A percentile compares a stretch with the other conserved stretches of the same genome.
Conservation (phyloP, 768 basidiomycete species). For the Lactarius hengduanensis region DNA sequence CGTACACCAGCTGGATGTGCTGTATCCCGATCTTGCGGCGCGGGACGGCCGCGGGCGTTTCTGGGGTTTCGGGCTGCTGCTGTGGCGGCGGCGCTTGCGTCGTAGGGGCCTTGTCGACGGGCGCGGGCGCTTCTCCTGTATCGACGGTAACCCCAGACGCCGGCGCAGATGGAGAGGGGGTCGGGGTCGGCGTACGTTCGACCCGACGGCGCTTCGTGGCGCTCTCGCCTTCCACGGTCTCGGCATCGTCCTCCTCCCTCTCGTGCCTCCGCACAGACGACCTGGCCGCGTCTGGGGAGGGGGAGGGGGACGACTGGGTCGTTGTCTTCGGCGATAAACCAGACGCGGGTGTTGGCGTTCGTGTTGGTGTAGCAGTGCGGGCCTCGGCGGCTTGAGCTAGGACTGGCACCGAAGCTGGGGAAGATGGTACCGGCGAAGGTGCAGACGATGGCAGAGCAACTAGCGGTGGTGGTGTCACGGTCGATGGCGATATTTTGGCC, state of each 20-base stretch:
- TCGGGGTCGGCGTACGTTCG: conserved; percentile 2
- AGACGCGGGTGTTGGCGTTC: not conserved
- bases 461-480: not conserved
- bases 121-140: not conserved
- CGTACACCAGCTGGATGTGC: conserved; percentile 25
- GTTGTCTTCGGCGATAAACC: not conserved
- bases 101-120: not conserved
- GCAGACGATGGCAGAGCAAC: not conserved
- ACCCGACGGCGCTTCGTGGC: conserved; percentile 18
- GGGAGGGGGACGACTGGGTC: not conserved
- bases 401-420: not conserved
- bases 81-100: not conserved
- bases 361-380: not conserved
- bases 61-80: not conserved
- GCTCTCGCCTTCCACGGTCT: not conserved
- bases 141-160: not conserved
- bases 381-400: not conserved
- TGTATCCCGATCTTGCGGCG: conserved; percentile 23
- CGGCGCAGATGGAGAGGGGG: not conserved
- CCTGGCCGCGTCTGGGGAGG: not conserved
- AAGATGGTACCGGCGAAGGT: not conserved
- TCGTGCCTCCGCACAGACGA: conserved; percentile 11
- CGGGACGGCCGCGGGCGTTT: not conserved
- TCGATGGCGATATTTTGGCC: not conserved
- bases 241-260: conserved; percentile 4